These are phyloP conservation scores for Coriolopsis trogii DNA, from an alignment of 1,284 basidiomycete genomes.

Conservation along the genomic window DNA sequence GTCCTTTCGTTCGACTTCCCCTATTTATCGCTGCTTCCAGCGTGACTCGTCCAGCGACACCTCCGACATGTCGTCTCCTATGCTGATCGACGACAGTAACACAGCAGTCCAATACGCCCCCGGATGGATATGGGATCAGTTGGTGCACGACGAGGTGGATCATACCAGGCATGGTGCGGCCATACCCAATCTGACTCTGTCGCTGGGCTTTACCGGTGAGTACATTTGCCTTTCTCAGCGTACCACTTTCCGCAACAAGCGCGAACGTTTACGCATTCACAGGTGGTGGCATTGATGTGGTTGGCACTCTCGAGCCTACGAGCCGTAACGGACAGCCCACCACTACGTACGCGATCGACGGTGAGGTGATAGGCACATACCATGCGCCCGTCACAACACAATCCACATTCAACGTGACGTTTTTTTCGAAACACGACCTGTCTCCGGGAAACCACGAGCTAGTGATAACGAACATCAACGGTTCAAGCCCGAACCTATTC, in stretches of 20 bases:
- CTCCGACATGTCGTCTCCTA: slow-evolving; percentile 5
- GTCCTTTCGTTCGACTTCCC: neutral
- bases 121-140: slow-evolving; percentile 17
- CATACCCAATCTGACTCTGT: neutral
- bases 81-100: slow-evolving; percentile 15
- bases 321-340: slow-evolving; percentile 9
- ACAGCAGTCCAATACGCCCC: slow-evolving; percentile 16
- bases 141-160: slow-evolving; percentile 15
- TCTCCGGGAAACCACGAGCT: slow-evolving; percentile 10
- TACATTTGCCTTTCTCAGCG: too few relatives aligned
- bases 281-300: slow-evolving; percentile 15
- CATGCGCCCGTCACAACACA: slow-evolving; percentile 9
- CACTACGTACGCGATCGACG: slow-evolving; percentile 18
- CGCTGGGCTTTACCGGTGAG: slow-evolving; percentile 17
- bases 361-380: slow-evolving; percentile 7
- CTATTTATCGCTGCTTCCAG: neutral
- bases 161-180: slow-evolving; percentile 17
- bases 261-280: neutral
- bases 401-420: slow-evolving; percentile 15
- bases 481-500: slow-evolving; percentile 22
- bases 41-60: neutral
- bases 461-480: slow-evolving; percentile 26
- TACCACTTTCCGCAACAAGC: too few relatives aligned
- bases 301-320: slow-evolving; percentile 14
- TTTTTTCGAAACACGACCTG: slow-evolving; percentile 18